A percentile compares a stretch with the other conserved stretches of the same genome.
These are phyloP conservation scores for Ophiostoma himal-ulmi DNA, from an alignment of 2,329 filamentous ascomycete genomes.

Conservation along the genomic window DNA sequence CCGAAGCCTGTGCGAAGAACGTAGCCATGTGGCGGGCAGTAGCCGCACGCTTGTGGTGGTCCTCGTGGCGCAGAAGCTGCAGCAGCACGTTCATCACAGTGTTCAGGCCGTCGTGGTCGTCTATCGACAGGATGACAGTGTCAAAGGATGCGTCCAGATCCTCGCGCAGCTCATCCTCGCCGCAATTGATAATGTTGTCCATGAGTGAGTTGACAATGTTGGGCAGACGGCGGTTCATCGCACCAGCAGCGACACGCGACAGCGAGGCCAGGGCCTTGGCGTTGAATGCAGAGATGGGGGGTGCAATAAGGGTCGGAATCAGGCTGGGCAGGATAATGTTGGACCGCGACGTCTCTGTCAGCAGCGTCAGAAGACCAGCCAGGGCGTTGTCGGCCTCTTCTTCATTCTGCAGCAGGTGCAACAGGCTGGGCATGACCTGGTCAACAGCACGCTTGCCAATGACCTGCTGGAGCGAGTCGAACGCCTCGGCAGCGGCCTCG, in stretches of 20 bases:
- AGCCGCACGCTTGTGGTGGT: slow-evolving; percentile 74
- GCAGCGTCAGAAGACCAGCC: slow-evolving; percentile 82
- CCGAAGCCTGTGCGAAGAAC: slow-evolving; percentile 73
- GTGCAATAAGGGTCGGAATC: slow-evolving; percentile 83
- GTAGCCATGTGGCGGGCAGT: slow-evolving; percentile 74
- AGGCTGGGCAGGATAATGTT: slow-evolving; percentile 97
- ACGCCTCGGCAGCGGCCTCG: slow-evolving; percentile 93
- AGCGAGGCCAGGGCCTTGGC: slow-evolving; percentile 88
- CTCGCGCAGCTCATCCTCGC: slow-evolving; percentile 63
- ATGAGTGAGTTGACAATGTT: slow-evolving; percentile 89
- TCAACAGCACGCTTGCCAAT: slow-evolving; percentile 92
- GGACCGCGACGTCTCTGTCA: slow-evolving; percentile 87
- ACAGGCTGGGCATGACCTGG: slow-evolving; percentile 86
- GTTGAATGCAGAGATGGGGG: slow-evolving; percentile 91
- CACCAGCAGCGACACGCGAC: slow-evolving; percentile 80
- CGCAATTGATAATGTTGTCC: slow-evolving; percentile 78
- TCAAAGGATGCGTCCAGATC: slow-evolving; percentile 81
- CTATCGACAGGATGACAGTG: slow-evolving; percentile 82
- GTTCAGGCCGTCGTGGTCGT: slow-evolving; percentile 93
- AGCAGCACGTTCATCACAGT: slow-evolving; percentile 93
- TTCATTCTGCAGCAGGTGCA: slow-evolving; percentile 81
- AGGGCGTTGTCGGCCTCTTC: slow-evolving; percentile 87
- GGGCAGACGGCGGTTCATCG: slow-evolving; percentile 85
- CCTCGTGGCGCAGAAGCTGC: slow-evolving; percentile 81
- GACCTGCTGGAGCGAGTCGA: slow-evolving; percentile 89